Conservation (phyloP, 345 rosid species). For the Salix purpurea region DNA sequence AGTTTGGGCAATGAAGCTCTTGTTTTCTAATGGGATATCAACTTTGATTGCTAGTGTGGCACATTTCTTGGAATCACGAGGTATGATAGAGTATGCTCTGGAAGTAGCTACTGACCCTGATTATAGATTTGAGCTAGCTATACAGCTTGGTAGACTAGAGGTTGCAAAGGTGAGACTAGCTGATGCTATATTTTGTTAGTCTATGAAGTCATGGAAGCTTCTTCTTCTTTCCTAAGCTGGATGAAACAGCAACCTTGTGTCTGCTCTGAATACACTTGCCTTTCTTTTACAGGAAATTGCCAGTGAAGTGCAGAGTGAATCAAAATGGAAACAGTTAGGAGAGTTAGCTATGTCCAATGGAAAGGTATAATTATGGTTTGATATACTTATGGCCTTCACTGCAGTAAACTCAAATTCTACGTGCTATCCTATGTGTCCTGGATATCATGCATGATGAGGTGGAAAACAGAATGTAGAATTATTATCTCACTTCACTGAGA, state of each 20-base stretch:
- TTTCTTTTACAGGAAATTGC: slow-evolving; percentile 69
- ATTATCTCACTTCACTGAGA: background rate
- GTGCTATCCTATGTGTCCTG: background rate
- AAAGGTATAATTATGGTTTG: slow-evolving; percentile 45
- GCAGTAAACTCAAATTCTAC: background rate
- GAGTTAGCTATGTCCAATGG: slow-evolving; percentile 95
- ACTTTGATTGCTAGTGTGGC: slow-evolving; percentile 69
- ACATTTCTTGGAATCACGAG: slow-evolving; percentile 94
- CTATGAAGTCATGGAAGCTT: background rate
- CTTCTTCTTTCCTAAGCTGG: background rate
- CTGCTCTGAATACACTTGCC: slow-evolving; percentile 1
- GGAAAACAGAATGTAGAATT: background rate
- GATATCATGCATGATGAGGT: background rate
- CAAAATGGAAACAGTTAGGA: slow-evolving; percentile 98
- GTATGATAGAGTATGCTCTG: slow-evolving; percentile 92
- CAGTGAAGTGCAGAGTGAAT: slow-evolving; percentile 69
- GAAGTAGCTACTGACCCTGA: slow-evolving; percentile 97
- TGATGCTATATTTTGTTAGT: slow-evolving; percentile 1
- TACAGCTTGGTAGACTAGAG: slow-evolving; percentile 90
- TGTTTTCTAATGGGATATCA: slow-evolving; percentile 10
- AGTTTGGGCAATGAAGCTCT: background rate
- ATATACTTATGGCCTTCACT: background rate
- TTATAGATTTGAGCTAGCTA: slow-evolving; percentile 91
- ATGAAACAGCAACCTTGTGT: background rate
- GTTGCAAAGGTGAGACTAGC: slow-evolving; percentile 67